Base-by-base conservation (phyloP, 2,329 filamentous ascomycete genomes). In the Septoria petroselini region DNA sequence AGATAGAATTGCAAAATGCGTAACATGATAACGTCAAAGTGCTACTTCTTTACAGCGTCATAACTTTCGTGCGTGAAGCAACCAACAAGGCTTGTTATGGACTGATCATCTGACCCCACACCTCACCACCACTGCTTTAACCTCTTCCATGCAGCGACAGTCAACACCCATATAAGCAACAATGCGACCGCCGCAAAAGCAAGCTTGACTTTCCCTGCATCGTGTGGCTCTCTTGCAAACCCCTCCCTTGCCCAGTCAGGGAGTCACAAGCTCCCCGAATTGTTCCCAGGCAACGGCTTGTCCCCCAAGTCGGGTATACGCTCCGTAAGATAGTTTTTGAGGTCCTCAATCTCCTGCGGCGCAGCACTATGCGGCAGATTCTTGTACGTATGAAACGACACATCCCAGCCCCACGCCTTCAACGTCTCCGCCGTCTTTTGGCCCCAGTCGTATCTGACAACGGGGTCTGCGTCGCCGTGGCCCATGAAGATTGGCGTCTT, bases 401-500 rank as follows among this genome's bases (percentile, higher is more conserved):
- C 85, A 48, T 85, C 76, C 68, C 84, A 85, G 1, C 88, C 88
- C 68, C 84, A 71, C 31, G 80, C 77, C 68, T 81, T 83, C 43
- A 97, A 71, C 51, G 77, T 67, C 33, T 88, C 77, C 2, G 79
- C 81, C 18, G 86, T 89, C 69, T 76, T 68, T 66, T 81, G 71
- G 11, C 88, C 91, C 69, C 86, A 85, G 48, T 78, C 72, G 35
- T 83, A 79, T 59, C 76, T 78, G 7, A 96, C 86, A 2, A 95
- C 73, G 11, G 77, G 77, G 68, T 98, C 91, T 1, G 71, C 72
- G 54, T 84, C 79, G n/a, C 93, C 93, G 62, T 97, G 93, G 9
- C 81, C 89, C 83, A 96, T 86, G 70, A 93, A 88, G 55, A 97
- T 83, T 1, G 87, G 86, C 1, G 89, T 95, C 33, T 85, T 76